Percentiles rank a stretch among this genome's conserved stretches.
phyloP scores from a whole-genome alignment of 805 yeast genomes.

The Starmera pachycereana region DNA sequence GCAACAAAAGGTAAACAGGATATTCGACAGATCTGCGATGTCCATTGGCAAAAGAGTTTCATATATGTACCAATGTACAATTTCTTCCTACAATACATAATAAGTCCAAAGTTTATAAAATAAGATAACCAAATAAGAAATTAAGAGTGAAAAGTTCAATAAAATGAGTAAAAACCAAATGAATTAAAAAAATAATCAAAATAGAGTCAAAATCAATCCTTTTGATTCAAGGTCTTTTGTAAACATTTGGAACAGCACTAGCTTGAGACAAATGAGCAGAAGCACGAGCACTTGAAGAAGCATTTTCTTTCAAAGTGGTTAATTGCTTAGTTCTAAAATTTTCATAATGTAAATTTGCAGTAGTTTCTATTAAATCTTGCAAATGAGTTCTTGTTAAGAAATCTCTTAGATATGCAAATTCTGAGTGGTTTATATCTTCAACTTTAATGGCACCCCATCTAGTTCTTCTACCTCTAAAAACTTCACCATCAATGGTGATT shows the following conservation, averaged over 20 bases:
- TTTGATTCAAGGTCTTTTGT: constrained; percentile 1
- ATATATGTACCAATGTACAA: too few relatives aligned
- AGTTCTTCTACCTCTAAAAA: constrained; percentile 83
- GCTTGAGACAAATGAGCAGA: constrained; percentile 24
- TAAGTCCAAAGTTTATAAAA: too few relatives aligned
- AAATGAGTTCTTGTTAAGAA: constrained; percentile 91
- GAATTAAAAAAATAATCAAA: not conserved
- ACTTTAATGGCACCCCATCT: constrained; percentile 91
- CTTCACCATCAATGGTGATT: constrained; percentile 65
- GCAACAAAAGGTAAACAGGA: not conserved
- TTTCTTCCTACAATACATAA: too few relatives aligned
- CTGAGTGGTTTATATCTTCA: constrained; percentile 92
- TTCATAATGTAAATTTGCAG: constrained; percentile 83
- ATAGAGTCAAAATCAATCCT: not conserved
- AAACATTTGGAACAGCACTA: constrained; percentile 5
- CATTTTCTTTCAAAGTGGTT: constrained; percentile 86
- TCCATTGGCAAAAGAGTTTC: too few relatives aligned
- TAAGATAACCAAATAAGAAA: constrained; percentile 1
- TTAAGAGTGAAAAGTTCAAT: not conserved
- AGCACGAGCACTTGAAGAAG: constrained; percentile 28
- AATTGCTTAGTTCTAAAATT: constrained; percentile 88
- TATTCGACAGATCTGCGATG: not conserved
- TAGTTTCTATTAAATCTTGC: constrained; percentile 92
- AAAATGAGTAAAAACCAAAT: not conserved
- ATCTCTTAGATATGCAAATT: constrained; percentile 87